A percentile compares a stretch with the other conserved stretches of the same genome.
These are phyloP conservation scores for Candida namnaoensis DNA, from an alignment of 805 yeast genomes.

Conservation along the genomic window DNA sequence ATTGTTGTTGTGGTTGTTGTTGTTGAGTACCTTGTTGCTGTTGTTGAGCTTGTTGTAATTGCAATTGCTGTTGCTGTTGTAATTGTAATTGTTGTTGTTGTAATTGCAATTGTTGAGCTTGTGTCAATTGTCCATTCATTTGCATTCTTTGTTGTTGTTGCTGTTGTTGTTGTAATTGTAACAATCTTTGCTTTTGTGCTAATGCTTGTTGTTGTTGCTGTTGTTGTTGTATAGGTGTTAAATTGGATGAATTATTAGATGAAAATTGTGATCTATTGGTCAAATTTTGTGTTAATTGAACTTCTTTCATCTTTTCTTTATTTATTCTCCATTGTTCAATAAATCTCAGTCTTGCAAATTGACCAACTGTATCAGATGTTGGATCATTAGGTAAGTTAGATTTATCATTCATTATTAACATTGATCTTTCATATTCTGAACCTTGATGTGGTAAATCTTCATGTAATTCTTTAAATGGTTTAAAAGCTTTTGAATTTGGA, in stretches of 20 bases:
- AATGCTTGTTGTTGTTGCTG: constrained; percentile 18
- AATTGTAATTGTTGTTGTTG: constrained; percentile 13
- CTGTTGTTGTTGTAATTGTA: constrained; percentile 18
- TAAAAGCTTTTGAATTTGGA: constrained; percentile 29
- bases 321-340: constrained; percentile 80
- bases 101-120: constrained; percentile 15
- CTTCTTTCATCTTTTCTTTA: constrained; percentile 43
- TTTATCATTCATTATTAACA: constrained; percentile 58
- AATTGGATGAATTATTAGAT: constrained; percentile 9
- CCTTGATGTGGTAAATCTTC: constrained; percentile 69
- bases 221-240: constrained; percentile 21
- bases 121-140: constrained; percentile 15
- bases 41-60: constrained; percentile 7
- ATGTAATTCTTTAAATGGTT: constrained; percentile 43
- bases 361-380: constrained; percentile 28
- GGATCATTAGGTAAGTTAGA: constrained; percentile 28
- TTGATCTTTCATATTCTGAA: constrained; percentile 84
- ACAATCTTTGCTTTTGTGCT: constrained; percentile 17
- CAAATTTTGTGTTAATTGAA: constrained; percentile 21
- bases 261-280: constrained; percentile 9
- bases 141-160: constrained; percentile 14
- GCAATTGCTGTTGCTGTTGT: constrained; percentile 19
- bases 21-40: constrained; percentile 1
- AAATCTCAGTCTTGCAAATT: constrained; percentile 80
- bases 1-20: no score